These are phyloP conservation scores for Fraxinus baroniana DNA, from an alignment of 305 asterid genomes.

Conservation along the genomic window DNA sequence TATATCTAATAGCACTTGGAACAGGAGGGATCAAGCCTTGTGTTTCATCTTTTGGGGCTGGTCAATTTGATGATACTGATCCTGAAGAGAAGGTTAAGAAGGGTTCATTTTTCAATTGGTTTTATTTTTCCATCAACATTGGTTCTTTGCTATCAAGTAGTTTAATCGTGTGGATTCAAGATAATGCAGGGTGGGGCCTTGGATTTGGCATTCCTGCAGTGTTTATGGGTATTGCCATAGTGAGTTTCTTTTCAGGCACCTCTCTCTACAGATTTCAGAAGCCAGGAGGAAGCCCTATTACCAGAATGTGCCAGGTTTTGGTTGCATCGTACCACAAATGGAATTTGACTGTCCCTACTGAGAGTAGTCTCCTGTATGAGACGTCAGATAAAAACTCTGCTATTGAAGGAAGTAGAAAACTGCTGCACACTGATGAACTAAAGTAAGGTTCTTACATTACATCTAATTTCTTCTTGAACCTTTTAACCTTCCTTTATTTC, in stretches of 20 bases:
- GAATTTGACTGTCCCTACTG: constrained; percentile 55
- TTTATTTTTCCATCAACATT: constrained; percentile 81
- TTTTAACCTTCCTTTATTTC: background rate
- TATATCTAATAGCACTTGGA: constrained; percentile 88
- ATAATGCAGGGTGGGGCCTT: constrained; percentile 96
- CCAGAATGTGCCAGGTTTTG: constrained; percentile 91
- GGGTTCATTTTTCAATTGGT: constrained; percentile 98
- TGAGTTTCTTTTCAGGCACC: constrained; percentile 82
- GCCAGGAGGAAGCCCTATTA: constrained; percentile 97
- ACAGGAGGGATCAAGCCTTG: constrained; percentile 98
- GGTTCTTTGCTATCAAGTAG: constrained; percentile 85
- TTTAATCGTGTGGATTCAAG: constrained; percentile 94
- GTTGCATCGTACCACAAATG: constrained; percentile 76
- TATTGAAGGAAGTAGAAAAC: constrained; percentile 90
- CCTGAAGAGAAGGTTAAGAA: constrained; percentile 74
- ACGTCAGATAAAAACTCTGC: constrained; percentile 75
- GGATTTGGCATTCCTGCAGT: constrained; percentile 91
- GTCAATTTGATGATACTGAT: constrained; percentile 95
- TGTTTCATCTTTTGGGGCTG: constrained; percentile 95
- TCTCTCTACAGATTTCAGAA: constrained; percentile 85
- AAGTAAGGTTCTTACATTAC: constrained; percentile 34
- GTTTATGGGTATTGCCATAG: constrained; percentile 78
- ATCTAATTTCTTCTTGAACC: background rate
- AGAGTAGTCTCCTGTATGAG: constrained; percentile 72
- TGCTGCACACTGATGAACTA: constrained; percentile 78